Evolutionary conservation across 306 rosid genomes (phyloP), one percentile per base, ranked within the genome.

Genomic region (Psophocarpus tetragonolobus): DNA sequence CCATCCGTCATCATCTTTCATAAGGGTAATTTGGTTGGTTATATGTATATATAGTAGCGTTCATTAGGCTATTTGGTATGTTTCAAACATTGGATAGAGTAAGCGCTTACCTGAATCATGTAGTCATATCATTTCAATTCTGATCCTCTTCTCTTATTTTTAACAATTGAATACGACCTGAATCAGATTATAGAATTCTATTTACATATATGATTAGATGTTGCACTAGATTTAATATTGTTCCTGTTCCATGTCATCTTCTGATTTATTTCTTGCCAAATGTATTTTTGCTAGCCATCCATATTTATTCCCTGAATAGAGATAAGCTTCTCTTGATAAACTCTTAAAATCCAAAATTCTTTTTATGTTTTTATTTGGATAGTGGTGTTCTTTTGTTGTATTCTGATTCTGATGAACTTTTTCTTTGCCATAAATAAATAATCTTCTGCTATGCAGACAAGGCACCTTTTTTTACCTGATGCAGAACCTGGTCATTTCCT

Each of bases 401-500:
- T 18, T 61, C 23, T 75, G 74, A 21, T 18, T 61, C 23, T 75
- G 74, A 21, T 79, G 74, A 71, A 53, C 20, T 12, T 54, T 70
- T 63, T 70, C 51, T 20, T 35, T 75, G n/a, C 21, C 45, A 53
- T 60, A 38, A 36, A 71, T 50, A 17, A 44, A 53, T 70, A 41
- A 64, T 24, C 68, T 73, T 24, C 45, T 86, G 36, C 71, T 71
- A 54, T 86, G 80, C 91, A 94, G 98, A 88, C 89, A 62, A 85
- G 98, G 76, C 88, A 88, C 47, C 88, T 90, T 78, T 94, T 90
- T 81, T 81, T 92, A n/a, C 82, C 86, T 35, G 95, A 92, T 80
- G 85, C 89, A 8, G 95, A 92, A 77, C 95, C 98, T 60, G 84
- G 81, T 80, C 84, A 87, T 78, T 94, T 94, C 85, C 75, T 92